These are phyloP conservation scores for Penicillium fuscoglaucum DNA, from an alignment of 2,329 filamentous ascomycete genomes.

Conservation along the genomic window DNA sequence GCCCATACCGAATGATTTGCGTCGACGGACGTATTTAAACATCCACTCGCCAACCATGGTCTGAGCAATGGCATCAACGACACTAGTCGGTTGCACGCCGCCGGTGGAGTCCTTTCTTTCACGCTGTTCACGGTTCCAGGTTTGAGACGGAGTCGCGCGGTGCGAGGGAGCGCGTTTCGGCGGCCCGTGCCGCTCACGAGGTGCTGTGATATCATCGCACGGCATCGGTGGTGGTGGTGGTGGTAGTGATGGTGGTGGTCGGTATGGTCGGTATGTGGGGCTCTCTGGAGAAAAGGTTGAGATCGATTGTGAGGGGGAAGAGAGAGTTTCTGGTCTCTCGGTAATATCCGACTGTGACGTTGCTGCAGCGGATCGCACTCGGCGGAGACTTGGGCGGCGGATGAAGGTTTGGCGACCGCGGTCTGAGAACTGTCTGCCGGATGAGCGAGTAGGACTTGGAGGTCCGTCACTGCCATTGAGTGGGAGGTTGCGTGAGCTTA, in stretches of 20 bases:
- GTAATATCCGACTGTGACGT: slow-evolving; percentile 58
- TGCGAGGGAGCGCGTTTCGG: slow-evolving; percentile 26
- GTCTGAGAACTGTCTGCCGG: slow-evolving; percentile 55
- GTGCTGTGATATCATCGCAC: slow-evolving; percentile 66
- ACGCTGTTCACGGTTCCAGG: slow-evolving; percentile 32
- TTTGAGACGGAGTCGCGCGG: slow-evolving; percentile 27
- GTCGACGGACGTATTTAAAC: slow-evolving; percentile 52
- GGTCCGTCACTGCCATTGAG: slow-evolving; percentile 72
- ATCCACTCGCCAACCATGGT: slow-evolving; percentile 89
- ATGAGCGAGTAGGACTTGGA: slow-evolving; percentile 69
- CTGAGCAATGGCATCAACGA: slow-evolving; percentile 95
- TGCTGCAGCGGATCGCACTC: slow-evolving; percentile 78
- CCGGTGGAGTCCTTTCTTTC: slow-evolving; percentile 51
- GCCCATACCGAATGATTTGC: slow-evolving; percentile 83
- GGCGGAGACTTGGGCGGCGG: slow-evolving; percentile 67
- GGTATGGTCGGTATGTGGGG: slow-evolving; percentile 46
- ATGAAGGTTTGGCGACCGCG: slow-evolving; percentile 57
- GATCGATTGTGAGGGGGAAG: slow-evolving; percentile 59
- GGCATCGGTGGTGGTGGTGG: slow-evolving; percentile 66
- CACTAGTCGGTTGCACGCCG: slow-evolving; percentile 68
- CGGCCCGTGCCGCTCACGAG: slow-evolving; percentile 36
- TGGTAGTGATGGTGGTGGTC: slow-evolving; percentile 48
- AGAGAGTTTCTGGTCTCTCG: slow-evolving; percentile 48
- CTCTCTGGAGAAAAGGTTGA: slow-evolving; percentile 69
- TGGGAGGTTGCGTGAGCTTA: slow-evolving; percentile 77